Percentiles rank a stretch among this genome's conserved stretches.
Conservation (phyloP, 1,284 basidiomycete species). For the Cutaneotrichosporon cutaneum region DNA sequence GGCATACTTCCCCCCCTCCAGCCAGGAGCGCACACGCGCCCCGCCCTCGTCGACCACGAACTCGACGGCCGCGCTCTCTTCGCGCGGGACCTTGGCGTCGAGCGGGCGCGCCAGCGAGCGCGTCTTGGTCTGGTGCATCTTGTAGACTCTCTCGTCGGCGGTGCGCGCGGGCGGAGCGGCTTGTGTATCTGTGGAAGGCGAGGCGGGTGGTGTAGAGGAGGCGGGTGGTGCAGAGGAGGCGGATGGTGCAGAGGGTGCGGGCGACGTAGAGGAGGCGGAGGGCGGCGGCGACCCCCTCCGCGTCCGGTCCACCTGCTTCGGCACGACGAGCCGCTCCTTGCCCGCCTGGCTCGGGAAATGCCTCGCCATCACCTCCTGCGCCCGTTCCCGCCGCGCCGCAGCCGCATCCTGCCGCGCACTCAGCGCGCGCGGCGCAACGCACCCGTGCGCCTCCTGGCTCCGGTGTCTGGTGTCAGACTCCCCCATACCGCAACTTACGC, state of each 20-base stretch:
- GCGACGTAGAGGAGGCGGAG: background rate
- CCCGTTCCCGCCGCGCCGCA: constrained; percentile 27
- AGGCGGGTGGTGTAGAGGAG: background rate
- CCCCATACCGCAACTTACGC: constrained; percentile 27
- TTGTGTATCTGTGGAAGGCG: too few relatives aligned
- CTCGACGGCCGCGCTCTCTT: constrained; percentile 37
- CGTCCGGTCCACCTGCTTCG: constrained; percentile 28
- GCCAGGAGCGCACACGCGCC: constrained; percentile 23
- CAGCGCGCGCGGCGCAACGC: constrained; percentile 33
- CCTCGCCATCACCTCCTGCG: constrained; percentile 34
- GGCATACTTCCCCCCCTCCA: constrained; percentile 16
- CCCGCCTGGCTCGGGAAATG: constrained; percentile 34
- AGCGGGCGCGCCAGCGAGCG: constrained; percentile 35
- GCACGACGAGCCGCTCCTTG: constrained; percentile 29
- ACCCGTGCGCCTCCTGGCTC: constrained; percentile 35
- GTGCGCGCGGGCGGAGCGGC: background rate
- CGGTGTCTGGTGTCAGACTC: constrained; percentile 32
- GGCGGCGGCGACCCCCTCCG: constrained; percentile 6
- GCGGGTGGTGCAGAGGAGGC: background rate
- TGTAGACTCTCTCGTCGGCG: constrained; percentile 37
- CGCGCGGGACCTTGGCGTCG: constrained; percentile 15
- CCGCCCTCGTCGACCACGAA: constrained; percentile 27
- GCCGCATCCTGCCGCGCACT: constrained; percentile 34
- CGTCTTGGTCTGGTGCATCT: constrained; percentile 41
- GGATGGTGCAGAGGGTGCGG: background rate